These are phyloP conservation scores for Pelargonium citronellum DNA, from an alignment of 441 rosid species.

Conservation along the genomic window DNA sequence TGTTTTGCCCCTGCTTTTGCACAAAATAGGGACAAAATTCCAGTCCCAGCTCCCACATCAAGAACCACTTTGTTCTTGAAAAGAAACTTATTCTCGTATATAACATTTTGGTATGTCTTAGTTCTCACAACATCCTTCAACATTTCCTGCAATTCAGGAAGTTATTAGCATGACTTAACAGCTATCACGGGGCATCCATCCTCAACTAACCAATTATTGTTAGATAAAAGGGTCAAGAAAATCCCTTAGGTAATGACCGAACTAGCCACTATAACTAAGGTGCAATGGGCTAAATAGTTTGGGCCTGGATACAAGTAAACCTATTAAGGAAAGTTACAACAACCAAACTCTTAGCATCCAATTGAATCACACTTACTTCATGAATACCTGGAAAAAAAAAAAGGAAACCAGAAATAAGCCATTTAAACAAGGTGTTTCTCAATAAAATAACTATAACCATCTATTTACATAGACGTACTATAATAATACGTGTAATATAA, in stretches of 20 bases:
- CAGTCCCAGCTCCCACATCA: constrained; percentile 99
- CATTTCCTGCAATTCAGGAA: constrained; percentile 70
- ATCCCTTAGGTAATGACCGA: background rate
- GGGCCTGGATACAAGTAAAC: too few relatives aligned
- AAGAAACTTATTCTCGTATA: constrained; percentile 82
- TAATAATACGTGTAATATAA: too few relatives aligned
- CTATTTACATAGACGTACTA: too few relatives aligned
- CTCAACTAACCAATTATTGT: background rate
- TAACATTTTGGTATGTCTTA: constrained; percentile 88
- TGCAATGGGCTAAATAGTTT: too few relatives aligned
- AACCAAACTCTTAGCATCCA: constrained; percentile 8
- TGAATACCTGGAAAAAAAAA: constrained; percentile 63
- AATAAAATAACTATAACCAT: background rate
- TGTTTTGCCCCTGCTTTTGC: constrained; percentile 96
- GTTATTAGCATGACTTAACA: background rate
- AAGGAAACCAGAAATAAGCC: constrained; percentile 13
- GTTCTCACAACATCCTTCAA: constrained; percentile 91
- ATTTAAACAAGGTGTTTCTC: background rate
- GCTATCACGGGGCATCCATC: background rate
- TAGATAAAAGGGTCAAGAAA: background rate
- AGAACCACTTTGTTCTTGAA: constrained; percentile 84
- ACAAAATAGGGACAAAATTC: constrained; percentile 90
- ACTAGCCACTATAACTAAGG: background rate
- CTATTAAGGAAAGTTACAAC: background rate
- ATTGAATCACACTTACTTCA: constrained; percentile 66